A percentile compares a stretch with the other conserved stretches of the same genome.
These are phyloP conservation scores for Xylaria sp. DNA, from an alignment of 2,329 filamentous ascomycete species.

Conservation along the genomic window DNA sequence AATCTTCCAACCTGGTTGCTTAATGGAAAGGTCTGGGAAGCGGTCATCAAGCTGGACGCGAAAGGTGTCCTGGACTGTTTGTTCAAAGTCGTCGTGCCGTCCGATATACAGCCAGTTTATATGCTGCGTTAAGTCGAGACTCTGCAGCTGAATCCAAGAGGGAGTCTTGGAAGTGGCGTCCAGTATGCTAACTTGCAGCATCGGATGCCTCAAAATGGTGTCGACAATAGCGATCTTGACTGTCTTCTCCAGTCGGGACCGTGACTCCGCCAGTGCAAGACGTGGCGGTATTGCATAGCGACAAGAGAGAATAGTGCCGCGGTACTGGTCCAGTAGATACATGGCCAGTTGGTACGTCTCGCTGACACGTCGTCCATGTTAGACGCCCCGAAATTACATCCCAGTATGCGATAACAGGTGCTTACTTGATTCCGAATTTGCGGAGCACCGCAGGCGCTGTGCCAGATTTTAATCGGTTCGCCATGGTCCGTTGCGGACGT, in stretches of 20 bases:
- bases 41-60: conserved; percentile 37
- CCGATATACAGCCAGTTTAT: conserved; percentile 39
- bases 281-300: conserved; percentile 38
- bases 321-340: conserved; percentile 43
- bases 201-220: conserved; percentile 37
- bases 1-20: conserved; percentile 40
- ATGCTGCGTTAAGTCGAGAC: conserved; percentile 38
- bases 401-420: conserved; percentile 20
- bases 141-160: conserved; percentile 37
- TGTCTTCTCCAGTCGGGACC: conserved; percentile 14
- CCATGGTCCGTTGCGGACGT: neutral
- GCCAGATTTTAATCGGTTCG: conserved; percentile 23
- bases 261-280: conserved; percentile 29
- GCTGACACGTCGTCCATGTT: conserved; percentile 28
- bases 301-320: conserved; percentile 41
- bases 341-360: conserved; percentile 43
- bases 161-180: conserved; percentile 36
- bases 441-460: conserved; percentile 31
- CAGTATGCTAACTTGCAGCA: conserved; percentile 40
- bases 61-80: conserved; percentile 13
- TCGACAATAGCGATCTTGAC: conserved; percentile 36
- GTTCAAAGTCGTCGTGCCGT: conserved; percentile 31
- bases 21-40: conserved; percentile 32
- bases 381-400: conserved; percentile 23
- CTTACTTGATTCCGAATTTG: conserved; percentile 42